Base-by-base conservation (phyloP, 306 rosid species). In the Malus asiatica region DNA sequence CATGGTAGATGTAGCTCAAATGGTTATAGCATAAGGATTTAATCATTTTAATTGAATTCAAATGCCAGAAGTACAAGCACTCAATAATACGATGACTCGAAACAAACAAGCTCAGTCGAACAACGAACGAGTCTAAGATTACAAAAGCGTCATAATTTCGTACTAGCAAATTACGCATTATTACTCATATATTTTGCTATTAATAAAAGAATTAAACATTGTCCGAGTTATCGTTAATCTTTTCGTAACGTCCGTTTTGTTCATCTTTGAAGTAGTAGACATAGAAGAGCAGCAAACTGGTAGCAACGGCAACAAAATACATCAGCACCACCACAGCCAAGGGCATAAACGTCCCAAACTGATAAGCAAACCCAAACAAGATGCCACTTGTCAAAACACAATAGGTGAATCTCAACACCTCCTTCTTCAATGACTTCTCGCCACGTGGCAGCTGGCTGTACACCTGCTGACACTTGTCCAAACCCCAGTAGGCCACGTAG, bases 361-460 rank as follows among this genome's bases (percentile, higher is more conserved):
- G 67, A 13, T 29, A 27, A 0, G 78, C 77, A 52, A 75, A 75
- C 22, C 80, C 72, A 16, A 75, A 59, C 25, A 83, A 2, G 51
- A 79, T 72, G 10, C n/a, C 60, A 20, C 65, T 75, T 0, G 78
- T 44, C 64, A 83, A 18, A 7, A 40, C 38, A 45, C 86, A 83
- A 8, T 45, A 4, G 35, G 59, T 40, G 62, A 70, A 10, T 20
- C 74, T 66, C 68, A 79, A 5, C 51, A 48, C 2, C 57, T 27
- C 30, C 52, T 76, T 83, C 83, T 70, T 70, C 14, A 22, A 9
- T 2, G 68, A 64, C 6, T 66, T 35, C 19, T 66, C 63, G 15
- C 46, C 55, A 6, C 3, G 60, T 3, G 83, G 80, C 70, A 83
- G 18, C 19, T 42, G 27, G 1, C 53, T 64, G 25, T 57, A 38